Base-by-base conservation (phyloP, 441 rosid species). In the Erysimum cheiri region DNA sequence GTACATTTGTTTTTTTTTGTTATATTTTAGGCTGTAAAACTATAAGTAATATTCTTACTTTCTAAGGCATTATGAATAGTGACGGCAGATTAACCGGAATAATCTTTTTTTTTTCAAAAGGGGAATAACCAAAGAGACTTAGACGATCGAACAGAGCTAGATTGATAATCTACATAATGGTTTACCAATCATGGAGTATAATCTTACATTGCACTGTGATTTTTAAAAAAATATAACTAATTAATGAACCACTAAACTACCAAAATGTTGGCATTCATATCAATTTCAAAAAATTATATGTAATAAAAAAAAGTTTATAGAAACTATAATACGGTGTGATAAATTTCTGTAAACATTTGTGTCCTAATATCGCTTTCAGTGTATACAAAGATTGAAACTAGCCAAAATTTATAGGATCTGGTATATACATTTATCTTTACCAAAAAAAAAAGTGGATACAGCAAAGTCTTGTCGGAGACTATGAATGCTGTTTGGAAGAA, bases 1-100 rank as follows among this genome's bases (percentile, higher is more conserved):
- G 61, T 69, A 62, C 33, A 46, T 46, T 61, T 60, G 28, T 49
- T 17, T 13, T 41, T 19, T 67, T 39, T 59, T 28, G 36, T 57
- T 13, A 33, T 55, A 63, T 11, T 61, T 47, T 47, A 54, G 40
- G 62, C 10, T 4, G 52, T 43, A 9, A 46, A 61, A 60, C 40
- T 41, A 24, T 12, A 68, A 36, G 41, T 32, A 36, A 44, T 39
- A 36, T 75, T 62, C 48, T 48, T 50, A 24, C 55, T 52, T 59
- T 50, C 52, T 46, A 54, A 6, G 64, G 57, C 29, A 54, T 41
- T 41, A 50, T 41, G 12, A 40, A 41, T 8, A 41, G 7, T 41
- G 72, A 24, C 48, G 56, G 50, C 6, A 8, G 33, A 33, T 49
- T 47, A 65, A 39, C 54, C 1, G 29, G 28, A 17, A 46, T 72